Base-by-base conservation (phyloP, 176 grass and related monocot genomes). In the Oryza glaberrima region DNA sequence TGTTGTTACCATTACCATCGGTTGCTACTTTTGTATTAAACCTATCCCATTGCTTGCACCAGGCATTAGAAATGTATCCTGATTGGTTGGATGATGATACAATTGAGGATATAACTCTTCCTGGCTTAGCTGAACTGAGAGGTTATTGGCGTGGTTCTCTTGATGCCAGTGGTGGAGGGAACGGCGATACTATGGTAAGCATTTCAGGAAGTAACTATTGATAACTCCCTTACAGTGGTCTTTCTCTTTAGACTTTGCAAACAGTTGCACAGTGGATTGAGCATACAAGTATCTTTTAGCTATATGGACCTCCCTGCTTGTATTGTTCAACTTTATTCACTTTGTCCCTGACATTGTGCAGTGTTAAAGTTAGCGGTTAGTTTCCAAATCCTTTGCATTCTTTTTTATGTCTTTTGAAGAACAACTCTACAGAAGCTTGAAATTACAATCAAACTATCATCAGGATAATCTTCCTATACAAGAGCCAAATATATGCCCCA, bases 111-210 rank as follows among this genome's bases (percentile, higher is more conserved):
- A 98, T 98, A 84, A 90, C 83, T 84, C 91, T 98, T 76, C 96
- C 96, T 69, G 96, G 83, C 67, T 95, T 98, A 85, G 91, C 96
- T 83, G 96, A 98, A 94, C 79, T 98, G 30, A 94, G 83, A 94
- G 96, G 96, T 67, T 90, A 86, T 76, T 98, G 96, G 96, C 90
- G 89, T 77, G 96, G 96, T 35, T 93, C 93, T 89, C 93, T 98
- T 90, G 91, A 94, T 90, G 93, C 96, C 26, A 94, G 96, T 72
- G 96, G 96, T 89, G 96, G 96, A 81, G 93, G 96, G 72, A 98
- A 98, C 85, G 96, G 96, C 11, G 96, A 98, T 87, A 98, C 96
- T 56, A 88, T 92, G 93, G 96, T 94, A 77, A 85, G 91, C 78
- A 74, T 82, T 70, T 75, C 63, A 65, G 34, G 26, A 76, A 70